Evolutionary conservation across 768 basidiomycete genomes (phyloP).

Genomic region (Mycena vulgaris): DNA sequence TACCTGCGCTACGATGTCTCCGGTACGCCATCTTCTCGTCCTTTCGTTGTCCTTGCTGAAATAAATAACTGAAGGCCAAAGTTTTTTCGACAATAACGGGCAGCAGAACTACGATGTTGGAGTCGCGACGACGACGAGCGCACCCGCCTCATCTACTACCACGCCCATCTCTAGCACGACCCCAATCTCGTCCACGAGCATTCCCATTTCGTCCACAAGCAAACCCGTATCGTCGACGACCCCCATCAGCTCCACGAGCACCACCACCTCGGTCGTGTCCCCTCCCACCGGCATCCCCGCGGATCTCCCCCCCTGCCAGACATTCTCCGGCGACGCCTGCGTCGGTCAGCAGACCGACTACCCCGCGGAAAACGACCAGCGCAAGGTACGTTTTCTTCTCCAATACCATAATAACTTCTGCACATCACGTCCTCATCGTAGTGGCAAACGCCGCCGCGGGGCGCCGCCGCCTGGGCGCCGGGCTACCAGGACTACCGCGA

Average conservation of each 20-base stretch:
- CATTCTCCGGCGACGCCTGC: conserved; percentile 23
- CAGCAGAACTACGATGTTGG: conserved; percentile 13
- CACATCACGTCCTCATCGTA: background rate
- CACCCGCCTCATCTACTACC: background rate
- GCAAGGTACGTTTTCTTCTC: conserved; percentile 3
- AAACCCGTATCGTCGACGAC: conserved; percentile 7
- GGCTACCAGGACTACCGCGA: conserved; percentile 28
- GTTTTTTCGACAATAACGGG: conserved; percentile 20
- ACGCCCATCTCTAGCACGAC: background rate
- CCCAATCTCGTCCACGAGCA: background rate
- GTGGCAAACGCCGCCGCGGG: conserved; percentile 27
- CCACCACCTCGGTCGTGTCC: background rate
- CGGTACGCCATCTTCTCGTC: background rate
- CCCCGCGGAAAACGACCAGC: conserved; percentile 25
- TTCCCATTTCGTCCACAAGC: no score
- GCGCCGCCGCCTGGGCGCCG: background rate
- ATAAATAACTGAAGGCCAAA: conserved; percentile 12
- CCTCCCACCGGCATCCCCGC: conserved; percentile 6
- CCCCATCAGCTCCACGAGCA: conserved; percentile 9
- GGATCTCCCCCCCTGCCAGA: conserved; percentile 21
- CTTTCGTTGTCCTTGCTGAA: background rate
- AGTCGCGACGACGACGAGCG: background rate
- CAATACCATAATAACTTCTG: no score
- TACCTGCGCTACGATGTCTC: conserved; percentile 20
- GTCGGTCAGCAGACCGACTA: conserved; percentile 30